Base-by-base conservation (phyloP, 306 rosid genomes). In the Ochetophila trinervis region DNA sequence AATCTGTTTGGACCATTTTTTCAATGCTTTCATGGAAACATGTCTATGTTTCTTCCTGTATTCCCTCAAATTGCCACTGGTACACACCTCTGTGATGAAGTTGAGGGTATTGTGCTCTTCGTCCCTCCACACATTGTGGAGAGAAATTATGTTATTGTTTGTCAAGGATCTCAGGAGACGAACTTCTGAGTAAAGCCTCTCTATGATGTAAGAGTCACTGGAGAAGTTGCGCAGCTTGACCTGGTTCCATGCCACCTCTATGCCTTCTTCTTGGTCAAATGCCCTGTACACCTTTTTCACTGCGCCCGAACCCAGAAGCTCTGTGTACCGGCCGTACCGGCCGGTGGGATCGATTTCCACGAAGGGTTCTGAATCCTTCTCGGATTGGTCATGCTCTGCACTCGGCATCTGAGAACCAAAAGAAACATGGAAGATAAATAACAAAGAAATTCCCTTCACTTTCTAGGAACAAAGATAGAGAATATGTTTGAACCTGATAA, bases 181-280 rank as follows among this genome's bases (percentile, higher is more conserved):
- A 54, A 91, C 97, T 70, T 91, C 96, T 12, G 96, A 82, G 78
- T 83, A 88, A 5, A 91, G 83, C 80, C 96, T 77, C 0, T 82
- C 91, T 5, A 87, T 74, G 95, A 91, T 88, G 12, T 88, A 67
- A 4, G 94, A 79, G 14, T 91, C 95, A 34, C 79, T 57, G 52
- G 60, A 73, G 67, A 91, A 88, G 56, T 87, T 85, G 3, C 84
- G 76, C 4, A 93, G 86, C 65, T 79, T 93, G 65, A 93, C 98
- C 72, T 88, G 91, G 86, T 91, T 91, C 97, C 97, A 91, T 11
- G 97, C 96, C 51, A 91, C 95, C 42, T 91, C 97, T 16, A 88
- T 91, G 15, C 96, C 96, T 75, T 88, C 95, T 53, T 88, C 96
- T 74, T 88, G 97, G 71, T 91, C 96, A 36, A 91, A 91, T 12